Evolutionary conservation across 371 early-diverging fungal species (phyloP), one percentile per base, ranked within the genome.

Genomic region (Apophysomyces elegans): DNA sequence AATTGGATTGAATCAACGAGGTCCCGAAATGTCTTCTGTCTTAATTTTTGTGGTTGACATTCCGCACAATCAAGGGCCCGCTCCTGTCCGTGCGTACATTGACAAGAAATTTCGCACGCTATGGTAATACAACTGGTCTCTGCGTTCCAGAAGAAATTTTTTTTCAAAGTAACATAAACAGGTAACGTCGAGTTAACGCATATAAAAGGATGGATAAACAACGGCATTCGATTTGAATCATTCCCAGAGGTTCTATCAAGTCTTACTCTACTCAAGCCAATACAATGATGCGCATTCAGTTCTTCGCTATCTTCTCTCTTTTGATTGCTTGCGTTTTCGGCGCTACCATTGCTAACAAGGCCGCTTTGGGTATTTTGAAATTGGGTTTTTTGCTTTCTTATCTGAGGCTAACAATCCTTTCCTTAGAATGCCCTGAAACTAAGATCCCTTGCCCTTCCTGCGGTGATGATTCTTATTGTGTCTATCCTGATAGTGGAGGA

Each of bases 401-500:
- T 26, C 32, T 26, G 32, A 26, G 32, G 13, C 41, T 41, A 41
- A 41, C 13, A 47, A 14, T 0, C n/a, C n/a, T 47, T 16, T 16
- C 21, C 21, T 50, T 50, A 50, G 54, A 50, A 50, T 50, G 54
- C 4, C 54, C 54, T 50, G 21, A 18, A 16, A 50, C 54, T 11
- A 50, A 50, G 54, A 9, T 50, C 9, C 21, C 16, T 18, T 78
- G 78, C 50, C 76, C 75, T 14, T 32, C 66, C 8, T 78, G 78
- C 38, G 64, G 63, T 36, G 35, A 44, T 0, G 68, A 66, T 9
- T 12, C 63, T 43, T 44, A 39, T 43, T 79, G 79, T 61, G 59
- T 71, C 4, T 79, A 74, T 47, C 79, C 77, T 0, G 44, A 73
- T 36, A 72, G 69, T 32, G 69, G 63, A 32, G 77, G 77, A 2